Percentiles rank a stretch among this genome's conserved stretches.
Conservation (phyloP, 176 grass and related monocot genomes). For the Carex cristatella region DNA sequence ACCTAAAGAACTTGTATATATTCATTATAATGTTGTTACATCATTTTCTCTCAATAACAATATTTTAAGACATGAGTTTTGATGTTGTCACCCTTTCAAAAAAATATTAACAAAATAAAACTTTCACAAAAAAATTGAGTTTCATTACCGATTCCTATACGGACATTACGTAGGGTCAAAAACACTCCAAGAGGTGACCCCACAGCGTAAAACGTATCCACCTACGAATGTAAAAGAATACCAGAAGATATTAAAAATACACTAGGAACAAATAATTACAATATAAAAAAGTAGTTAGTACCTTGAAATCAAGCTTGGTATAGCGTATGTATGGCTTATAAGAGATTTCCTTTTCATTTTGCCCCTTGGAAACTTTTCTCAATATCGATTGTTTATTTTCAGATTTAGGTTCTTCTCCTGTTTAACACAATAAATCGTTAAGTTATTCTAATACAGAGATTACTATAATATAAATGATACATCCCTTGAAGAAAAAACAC, state of each 20-base stretch:
- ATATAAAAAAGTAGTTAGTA: conserved; percentile 21
- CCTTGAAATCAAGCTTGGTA: conserved; percentile 94
- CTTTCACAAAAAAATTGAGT: neutral
- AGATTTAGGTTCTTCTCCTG: conserved; percentile 49
- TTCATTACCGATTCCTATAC: conserved; percentile 88
- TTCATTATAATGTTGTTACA: neutral
- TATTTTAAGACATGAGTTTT: neutral
- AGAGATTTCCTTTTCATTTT: conserved; percentile 37
- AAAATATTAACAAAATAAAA: neutral
- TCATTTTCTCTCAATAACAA: neutral
- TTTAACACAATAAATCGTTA: conserved; percentile 3
- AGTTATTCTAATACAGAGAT: neutral
- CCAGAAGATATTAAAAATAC: conserved; percentile 7
- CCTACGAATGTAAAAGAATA: conserved; percentile 46
- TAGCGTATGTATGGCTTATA: conserved; percentile 78
- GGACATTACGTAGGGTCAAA: conserved; percentile 76
- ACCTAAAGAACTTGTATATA: conserved; percentile 1
- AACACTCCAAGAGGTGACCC: conserved; percentile 97
- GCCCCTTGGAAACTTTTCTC: conserved; percentile 11
- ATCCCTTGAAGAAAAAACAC: too few relatives aligned
- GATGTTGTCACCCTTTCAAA: neutral
- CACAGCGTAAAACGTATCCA: conserved; percentile 92
- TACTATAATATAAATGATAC: conserved; percentile 13
- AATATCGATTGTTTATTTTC: conserved; percentile 24
- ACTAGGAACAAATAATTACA: neutral